Base-by-base conservation (phyloP, 2,329 filamentous ascomycete species). In the Botrytis medusae region DNA sequence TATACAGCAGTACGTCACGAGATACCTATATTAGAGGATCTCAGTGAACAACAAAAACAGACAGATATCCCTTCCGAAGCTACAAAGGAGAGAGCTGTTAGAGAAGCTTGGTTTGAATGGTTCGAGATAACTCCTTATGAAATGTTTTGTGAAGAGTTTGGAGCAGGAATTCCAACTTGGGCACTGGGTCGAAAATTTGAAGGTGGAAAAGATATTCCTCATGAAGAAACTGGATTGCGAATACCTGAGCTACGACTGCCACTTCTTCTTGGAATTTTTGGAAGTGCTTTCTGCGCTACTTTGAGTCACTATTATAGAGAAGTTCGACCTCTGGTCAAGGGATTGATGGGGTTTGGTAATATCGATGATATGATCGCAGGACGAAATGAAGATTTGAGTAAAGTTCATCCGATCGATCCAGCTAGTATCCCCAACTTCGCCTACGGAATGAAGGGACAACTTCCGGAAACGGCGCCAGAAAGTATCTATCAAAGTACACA, bases 1-100 rank as follows among this genome's bases (percentile, higher is more conserved):
- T 99, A 99, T 79, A 97, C 95, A 0, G 94, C 94, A 0, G 95
- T 99, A 1, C 90, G 96, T 12, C 96, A 99, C 79, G 96, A 99
- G 81, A 98, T 99, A 37, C 96, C 95, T 0, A 84, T 91, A 12
- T 82, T 90, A 12, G 86, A 87, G 62, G 83, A 84, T 61, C 79
- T 82, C 2, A 80, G 79, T 3, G 82, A 81, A 40, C 78, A 77
- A 12, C 83, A 82, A 51, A 83, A 82, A 75, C 80, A 78, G 8
- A 80, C 77, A 71, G 79, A 75, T 2, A 76, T 74, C 25, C 80
- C 79, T 64, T 83, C 85, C 0, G 86, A 90, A 74, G 82, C 83
- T 32, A 86, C 84, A 0, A 88, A 89, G 77, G 84, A 85, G 25
- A 76, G 81, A 84, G 69, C 87, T 18, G 89, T 84, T 79, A 86